Percentiles rank a stretch among this genome's conserved stretches.
Evolutionary conservation across 345 rosid species (phyloP).

Genomic region (Limnanthes douglasii): DNA sequence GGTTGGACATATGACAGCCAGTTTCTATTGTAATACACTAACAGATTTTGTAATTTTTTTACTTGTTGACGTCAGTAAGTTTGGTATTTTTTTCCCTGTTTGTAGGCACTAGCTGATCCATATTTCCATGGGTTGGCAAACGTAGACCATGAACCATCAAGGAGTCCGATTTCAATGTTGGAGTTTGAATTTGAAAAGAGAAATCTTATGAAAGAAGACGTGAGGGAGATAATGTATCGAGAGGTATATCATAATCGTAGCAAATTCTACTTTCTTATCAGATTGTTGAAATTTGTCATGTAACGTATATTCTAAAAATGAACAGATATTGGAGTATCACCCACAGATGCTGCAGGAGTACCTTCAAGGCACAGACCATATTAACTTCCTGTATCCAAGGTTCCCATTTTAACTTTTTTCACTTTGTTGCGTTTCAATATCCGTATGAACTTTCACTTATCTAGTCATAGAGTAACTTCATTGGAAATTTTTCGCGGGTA

Average conservation of each 20-base stretch:
- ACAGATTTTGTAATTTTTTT: not conserved
- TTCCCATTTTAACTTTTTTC: constrained; percentile 3
- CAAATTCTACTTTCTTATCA: no score
- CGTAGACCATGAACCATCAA: constrained; percentile 56
- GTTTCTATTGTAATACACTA: no score
- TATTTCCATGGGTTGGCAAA: constrained; percentile 75
- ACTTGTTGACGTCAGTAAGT: not conserved
- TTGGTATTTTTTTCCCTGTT: constrained; percentile 4
- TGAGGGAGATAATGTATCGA: constrained; percentile 82
- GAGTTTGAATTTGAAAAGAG: constrained; percentile 89
- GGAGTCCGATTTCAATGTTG: constrained; percentile 68
- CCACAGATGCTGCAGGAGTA: constrained; percentile 65
- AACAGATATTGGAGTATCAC: constrained; percentile 88
- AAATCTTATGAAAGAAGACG: constrained; percentile 66
- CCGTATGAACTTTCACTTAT: no score
- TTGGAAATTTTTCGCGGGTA: no score
- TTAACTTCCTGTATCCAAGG: constrained; percentile 92
- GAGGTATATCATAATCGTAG: no score
- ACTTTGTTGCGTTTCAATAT: no score
- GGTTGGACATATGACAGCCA: no score
- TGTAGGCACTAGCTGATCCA: constrained; percentile 83
- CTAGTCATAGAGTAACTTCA: no score
- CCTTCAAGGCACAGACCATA: constrained; percentile 59
- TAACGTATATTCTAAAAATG: constrained; percentile 4
- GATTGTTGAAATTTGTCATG: no score